Base-by-base conservation (phyloP, 129 eudicot genomes). In the Arctium minus region DNA sequence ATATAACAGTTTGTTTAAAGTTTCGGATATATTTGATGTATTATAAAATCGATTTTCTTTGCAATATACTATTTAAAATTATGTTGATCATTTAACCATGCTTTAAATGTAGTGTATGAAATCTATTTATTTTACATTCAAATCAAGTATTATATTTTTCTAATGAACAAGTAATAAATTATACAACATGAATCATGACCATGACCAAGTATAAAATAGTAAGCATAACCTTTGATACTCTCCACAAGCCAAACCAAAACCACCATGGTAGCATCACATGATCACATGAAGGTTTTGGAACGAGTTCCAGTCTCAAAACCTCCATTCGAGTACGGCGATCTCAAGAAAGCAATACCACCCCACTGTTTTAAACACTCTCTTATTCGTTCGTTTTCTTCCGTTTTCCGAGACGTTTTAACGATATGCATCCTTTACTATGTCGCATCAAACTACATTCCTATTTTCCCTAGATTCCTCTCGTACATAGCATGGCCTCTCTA, bases 401-500 rank as follows among this genome's bases (percentile, higher is more conserved):
- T 80, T 50, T 80, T 48, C 4, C 56, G 70, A 0, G 70, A 80
- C 35, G 7, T 71, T n/a, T 71, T 80, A 70, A 31, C 72, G 13
- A 72, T 80, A 36, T 70, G 17, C 3, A 33, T 27, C 37, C 75
- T 80, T 50, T 80, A 30, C 69, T 71, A 48, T 30, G 0, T 71
- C 9, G 77, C 77, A 35, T 46, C 69, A 80, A 80, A 71, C 83
- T 48, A 46, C 38, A 33, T 80, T 6, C 77, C 76, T 46, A 33
- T 50, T 48, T 71, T 80, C 71, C 77, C 83, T 48, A 40, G 12
- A 32, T 29, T 50, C 69, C 13, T 48, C 18, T 18, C 44, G 2
- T 71, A 42, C 37, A 11, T 80, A 4, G 39, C 70, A 40, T 85
- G 88, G 88, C 81, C 85, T 4, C 42, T 82, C 18, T 85, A 85